These are phyloP conservation scores for Saussurea involucrata DNA, from an alignment of 129 eudicot genomes.

Conservation along the genomic window DNA sequence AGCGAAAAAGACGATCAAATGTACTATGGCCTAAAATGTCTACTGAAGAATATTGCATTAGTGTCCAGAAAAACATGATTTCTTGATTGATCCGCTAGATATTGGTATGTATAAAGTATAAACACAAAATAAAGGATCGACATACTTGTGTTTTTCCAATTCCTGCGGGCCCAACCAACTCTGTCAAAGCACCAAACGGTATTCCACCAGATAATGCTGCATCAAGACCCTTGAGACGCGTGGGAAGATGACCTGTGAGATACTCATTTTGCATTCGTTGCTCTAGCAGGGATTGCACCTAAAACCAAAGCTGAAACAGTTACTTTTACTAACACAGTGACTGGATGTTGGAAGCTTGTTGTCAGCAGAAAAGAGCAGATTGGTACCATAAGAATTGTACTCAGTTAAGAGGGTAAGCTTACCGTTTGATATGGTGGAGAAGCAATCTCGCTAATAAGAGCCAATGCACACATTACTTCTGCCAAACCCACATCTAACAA, in stretches of 20 bases:
- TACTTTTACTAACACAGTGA: neutral
- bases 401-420: slow-evolving; percentile 1
- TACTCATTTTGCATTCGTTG: slow-evolving; percentile 45
- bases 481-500: slow-evolving; percentile 59
- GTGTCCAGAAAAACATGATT: neutral
- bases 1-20: slow-evolving; percentile 8
- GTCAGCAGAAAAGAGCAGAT: neutral
- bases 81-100: neutral
- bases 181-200: slow-evolving; percentile 85
- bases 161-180: slow-evolving; percentile 94
- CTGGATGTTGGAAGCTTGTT: neutral
- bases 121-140: neutral
- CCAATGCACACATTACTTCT: slow-evolving; percentile 52
- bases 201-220: slow-evolving; percentile 76
- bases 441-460: slow-evolving; percentile 60
- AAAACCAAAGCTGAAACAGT: slow-evolving; percentile 15
- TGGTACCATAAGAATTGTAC: neutral
- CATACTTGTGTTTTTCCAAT: slow-evolving; percentile 90
- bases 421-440: slow-evolving; percentile 80
- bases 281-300: slow-evolving; percentile 69
- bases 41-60: neutral
- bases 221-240: slow-evolving; percentile 71
- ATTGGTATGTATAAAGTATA: neutral
- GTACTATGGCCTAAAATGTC: neutral
- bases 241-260: slow-evolving; percentile 73